Evolutionary conservation across 2,329 filamentous ascomycete species (phyloP), one percentile per base, ranked within the genome.

Genomic region (Cercospora sojina): DNA sequence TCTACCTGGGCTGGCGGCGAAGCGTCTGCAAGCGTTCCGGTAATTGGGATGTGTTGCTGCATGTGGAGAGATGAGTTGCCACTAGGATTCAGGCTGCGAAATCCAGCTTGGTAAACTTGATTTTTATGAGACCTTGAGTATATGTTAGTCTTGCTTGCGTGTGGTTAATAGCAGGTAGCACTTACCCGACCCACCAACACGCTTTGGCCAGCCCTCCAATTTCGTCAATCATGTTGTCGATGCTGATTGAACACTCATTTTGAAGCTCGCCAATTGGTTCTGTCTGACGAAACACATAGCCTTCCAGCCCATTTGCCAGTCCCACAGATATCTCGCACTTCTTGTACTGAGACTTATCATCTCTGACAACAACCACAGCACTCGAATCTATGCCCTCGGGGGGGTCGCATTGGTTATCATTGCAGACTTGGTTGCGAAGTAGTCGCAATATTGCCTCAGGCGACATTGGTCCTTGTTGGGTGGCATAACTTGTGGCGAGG

Each of bases 251-350:
- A 25, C 65, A 67, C 20, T 67, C 62, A 18, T 67, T 59, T 16
- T 64, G 62, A 27, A 63, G 29, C 5, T 64, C 57, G 12, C 57
- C 65, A 7, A 59, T 27, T 3, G 65, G 38, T 27, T 64, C 57
- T 20, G 61, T 55, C 25, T 67, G 65, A 5, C 65, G 65, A 23
- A 64, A 64, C 4, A 62, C 65, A 41, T 64, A 67, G 23, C 56
- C 65, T 29, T 67, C 65, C 13, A 67, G 35, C 20, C 57, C 65
- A 32, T 64, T 53, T 35, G 65, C 62, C 32, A 67, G 53, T 8
- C 65, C 65, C 23, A 67, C 62, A 3, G 65, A 64, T 35, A 67
- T 67, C 23, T 67, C 65, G 27, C 65, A 67, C 51, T 67, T 64
- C 55, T 59, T 66, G 56, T 66, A 66, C 18, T 43, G 43, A 12